Evolutionary conservation across 495 filamentous ascomycete species (phyloP), one percentile per base, ranked within the genome.

Genomic region (Lichenothelia convexa): DNA sequence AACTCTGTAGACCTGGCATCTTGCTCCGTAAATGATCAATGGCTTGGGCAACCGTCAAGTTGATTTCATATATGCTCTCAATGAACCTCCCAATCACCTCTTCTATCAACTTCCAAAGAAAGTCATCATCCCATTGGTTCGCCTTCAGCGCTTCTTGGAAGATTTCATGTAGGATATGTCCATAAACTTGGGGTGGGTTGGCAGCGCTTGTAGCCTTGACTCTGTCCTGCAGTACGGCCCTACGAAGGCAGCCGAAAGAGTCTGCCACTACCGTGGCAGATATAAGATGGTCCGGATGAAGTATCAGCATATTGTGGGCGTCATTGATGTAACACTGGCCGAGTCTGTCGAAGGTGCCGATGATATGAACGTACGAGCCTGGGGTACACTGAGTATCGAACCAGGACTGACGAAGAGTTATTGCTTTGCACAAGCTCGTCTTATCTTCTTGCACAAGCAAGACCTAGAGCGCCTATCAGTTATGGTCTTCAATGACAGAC

Each of bases 281-380:
- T 35, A 97, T 76, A 17, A 97, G 69, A 58, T 93, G 86, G 55
- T 97, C 89, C 2, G 89, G 89, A 51, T 97, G 84, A 9, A 97
- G 63, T 45, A 97, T 87, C 24, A 97, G 58, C 61, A 93, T 78
- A 46, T 92, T 80, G 36, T 76, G 61, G 18, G 61, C 55, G 51
- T 93, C 81, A 53, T 85, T 76, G 35, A 93, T 63, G 41, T 82
- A 67, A 51, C 72, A 76, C 41, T 71, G 62, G 4, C 78, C 77
- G 8, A 56, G 59, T 3, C 59, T 42, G 36, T 76, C 61, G 46
- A 93, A 91, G 15, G 70, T 59, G n/a, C 85, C 84, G 38, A 93
- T 77, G 36, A 93, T 56, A 56, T 93, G 82, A 36, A 95, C 72
- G 50, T 73, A 83, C 6, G 79, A 73, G 26, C 76, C 78, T 30